Conservation (phyloP, 495 filamentous ascomycete species). For the Penicillium nucicola region DNA sequence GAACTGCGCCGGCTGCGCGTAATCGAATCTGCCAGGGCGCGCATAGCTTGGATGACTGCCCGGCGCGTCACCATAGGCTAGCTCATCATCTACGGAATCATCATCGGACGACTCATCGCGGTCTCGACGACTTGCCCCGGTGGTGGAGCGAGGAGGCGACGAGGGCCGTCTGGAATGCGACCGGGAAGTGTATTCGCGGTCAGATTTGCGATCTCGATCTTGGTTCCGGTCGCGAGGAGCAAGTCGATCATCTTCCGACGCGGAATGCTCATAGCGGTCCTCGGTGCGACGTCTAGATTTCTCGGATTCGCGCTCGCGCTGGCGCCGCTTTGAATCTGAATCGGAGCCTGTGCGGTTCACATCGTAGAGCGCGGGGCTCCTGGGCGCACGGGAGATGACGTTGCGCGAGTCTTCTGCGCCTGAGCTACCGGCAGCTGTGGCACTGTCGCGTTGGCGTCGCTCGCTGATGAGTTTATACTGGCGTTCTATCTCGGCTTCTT, state of each 20-base stretch:
- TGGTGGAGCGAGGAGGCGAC: slow-evolving; percentile 13
- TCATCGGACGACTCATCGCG: slow-evolving; percentile 27
- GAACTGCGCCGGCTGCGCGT: slow-evolving; percentile 40
- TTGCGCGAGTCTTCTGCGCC: neutral
- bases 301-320: slow-evolving; percentile 25
- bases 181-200: slow-evolving; percentile 16
- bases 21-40: slow-evolving; percentile 47
- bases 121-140: slow-evolving; percentile 25
- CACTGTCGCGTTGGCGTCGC: slow-evolving; percentile 5
- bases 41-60: slow-evolving; percentile 47
- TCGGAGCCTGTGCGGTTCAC: slow-evolving; percentile 48
- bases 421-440: no score
- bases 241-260: slow-evolving; percentile 28
- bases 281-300: slow-evolving; percentile 25
- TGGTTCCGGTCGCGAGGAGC: neutral
- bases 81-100: slow-evolving; percentile 38
- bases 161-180: slow-evolving; percentile 25
- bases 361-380: slow-evolving; percentile 39
- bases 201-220: no score
- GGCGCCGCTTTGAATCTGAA: slow-evolving; percentile 21
- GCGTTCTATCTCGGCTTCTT: slow-evolving; percentile 28
- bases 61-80: slow-evolving; percentile 38
- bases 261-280: slow-evolving; percentile 33
- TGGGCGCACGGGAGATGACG: slow-evolving; percentile 28
- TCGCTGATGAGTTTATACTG: slow-evolving; percentile 24